Percentiles rank a stretch among this genome's conserved stretches.
Evolutionary conservation across 208 protist species (phyloP).

Genomic region (Leishmania gerbilli): DNA sequence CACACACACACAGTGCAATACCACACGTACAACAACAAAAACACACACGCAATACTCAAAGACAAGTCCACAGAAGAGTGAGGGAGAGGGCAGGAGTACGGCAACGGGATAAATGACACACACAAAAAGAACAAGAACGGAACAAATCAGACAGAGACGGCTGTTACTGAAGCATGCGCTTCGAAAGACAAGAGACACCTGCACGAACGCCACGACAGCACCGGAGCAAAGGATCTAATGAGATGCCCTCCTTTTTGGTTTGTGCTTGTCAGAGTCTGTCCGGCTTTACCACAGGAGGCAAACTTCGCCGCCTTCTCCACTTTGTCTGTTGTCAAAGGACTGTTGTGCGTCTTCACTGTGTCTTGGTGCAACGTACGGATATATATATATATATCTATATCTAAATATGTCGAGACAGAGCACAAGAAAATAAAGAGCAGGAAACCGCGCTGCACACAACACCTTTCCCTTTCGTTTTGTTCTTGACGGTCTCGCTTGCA

Average conservation of each 20-base stretch:
- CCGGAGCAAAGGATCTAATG: neutral
- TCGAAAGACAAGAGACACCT: neutral
- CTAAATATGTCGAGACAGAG: neutral
- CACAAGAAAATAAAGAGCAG: neutral
- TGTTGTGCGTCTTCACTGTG: neutral
- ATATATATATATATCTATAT: neutral
- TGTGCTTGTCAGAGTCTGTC: neutral
- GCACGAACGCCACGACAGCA: neutral
- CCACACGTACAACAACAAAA: neutral
- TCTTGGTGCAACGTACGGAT: neutral
- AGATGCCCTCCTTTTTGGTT: neutral
- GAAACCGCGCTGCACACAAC: neutral
- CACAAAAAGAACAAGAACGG: neutral
- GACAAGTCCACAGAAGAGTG: neutral
- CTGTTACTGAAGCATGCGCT: neutral
- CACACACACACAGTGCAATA: neutral
- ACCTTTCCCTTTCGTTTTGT: neutral
- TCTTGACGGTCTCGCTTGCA: neutral
- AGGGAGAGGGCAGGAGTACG: neutral
- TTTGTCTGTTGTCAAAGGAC: neutral
- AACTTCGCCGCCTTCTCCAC: neutral
- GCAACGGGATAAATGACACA: neutral
- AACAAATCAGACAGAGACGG: neutral
- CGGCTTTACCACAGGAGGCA: neutral
- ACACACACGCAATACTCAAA: neutral